phyloP scores from a whole-genome alignment of 1,284 basidiomycete genomes.

The Rhodotorula sp. region DNA sequence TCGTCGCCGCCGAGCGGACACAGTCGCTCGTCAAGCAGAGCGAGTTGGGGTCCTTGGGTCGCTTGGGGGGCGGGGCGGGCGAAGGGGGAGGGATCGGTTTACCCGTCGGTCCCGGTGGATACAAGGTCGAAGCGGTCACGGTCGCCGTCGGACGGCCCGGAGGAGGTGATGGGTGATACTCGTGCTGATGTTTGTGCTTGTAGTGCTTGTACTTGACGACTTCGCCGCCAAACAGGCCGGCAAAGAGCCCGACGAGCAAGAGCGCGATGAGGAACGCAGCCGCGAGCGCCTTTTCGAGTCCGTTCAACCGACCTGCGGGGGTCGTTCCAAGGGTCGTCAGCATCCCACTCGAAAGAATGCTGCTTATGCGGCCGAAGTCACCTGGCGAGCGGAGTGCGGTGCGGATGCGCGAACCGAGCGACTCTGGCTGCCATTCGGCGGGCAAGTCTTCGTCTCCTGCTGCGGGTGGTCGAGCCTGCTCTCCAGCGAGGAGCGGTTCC shows the following conservation, averaged over 20 bases:
- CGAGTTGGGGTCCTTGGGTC: conserved; percentile 51
- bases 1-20: conserved; percentile 75
- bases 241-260: conserved; percentile 77
- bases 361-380: too few relatives aligned
- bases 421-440: not conserved
- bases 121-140: conserved; percentile 43
- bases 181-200: conserved; percentile 44
- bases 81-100: conserved; percentile 49
- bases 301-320: conserved; percentile 63
- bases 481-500: conserved; percentile 4
- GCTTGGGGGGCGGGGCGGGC: conserved; percentile 7
- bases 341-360: too few relatives aligned
- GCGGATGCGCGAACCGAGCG: conserved; percentile 12
- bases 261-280: conserved; percentile 72
- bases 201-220: conserved; percentile 63
- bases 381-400: conserved; percentile 51
- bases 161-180: conserved; percentile 9
- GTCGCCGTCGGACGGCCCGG: conserved; percentile 42
- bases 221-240: conserved; percentile 86
- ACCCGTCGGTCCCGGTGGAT: conserved; percentile 42
- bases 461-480: not conserved
- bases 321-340: not conserved
- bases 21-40: conserved; percentile 77
- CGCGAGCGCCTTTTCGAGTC: conserved; percentile 80
- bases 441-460: not conserved